Percentiles rank a stretch among this genome's conserved stretches.
phyloP scores from a whole-genome alignment of 208 protist species.

The Crithidia brevicula region DNA sequence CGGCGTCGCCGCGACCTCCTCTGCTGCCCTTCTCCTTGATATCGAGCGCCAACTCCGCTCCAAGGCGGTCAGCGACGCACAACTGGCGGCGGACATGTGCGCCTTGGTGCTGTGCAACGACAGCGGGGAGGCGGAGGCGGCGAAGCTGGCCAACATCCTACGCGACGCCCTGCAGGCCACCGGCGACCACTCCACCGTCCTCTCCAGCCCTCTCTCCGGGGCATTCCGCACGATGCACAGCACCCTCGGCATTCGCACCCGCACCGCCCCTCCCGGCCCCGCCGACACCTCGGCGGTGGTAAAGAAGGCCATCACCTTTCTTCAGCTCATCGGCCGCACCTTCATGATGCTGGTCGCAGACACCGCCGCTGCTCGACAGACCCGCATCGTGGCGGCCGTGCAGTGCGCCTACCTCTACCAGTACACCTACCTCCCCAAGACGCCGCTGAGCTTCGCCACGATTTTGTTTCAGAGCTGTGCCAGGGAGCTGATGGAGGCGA shows the following conservation, averaged over 20 bases:
- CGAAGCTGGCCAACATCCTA: slow-evolving; percentile 47
- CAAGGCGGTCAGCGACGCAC: slow-evolving; percentile 26
- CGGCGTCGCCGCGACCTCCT: background rate
- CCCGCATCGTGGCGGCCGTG: slow-evolving; percentile 65
- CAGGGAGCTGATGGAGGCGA: slow-evolving; percentile 37
- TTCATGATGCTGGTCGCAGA: slow-evolving; percentile 70
- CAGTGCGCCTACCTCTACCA: slow-evolving; percentile 78
- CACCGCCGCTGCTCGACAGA: slow-evolving; percentile 41
- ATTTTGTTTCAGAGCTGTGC: slow-evolving; percentile 37
- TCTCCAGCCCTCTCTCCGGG: slow-evolving; percentile 62
- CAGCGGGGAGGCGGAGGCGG: slow-evolving; percentile 41
- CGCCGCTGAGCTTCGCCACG: slow-evolving; percentile 61
- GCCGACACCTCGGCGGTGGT: slow-evolving; percentile 16
- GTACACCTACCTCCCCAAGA: slow-evolving; percentile 72
- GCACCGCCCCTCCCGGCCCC: slow-evolving; percentile 10
- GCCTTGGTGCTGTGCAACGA: slow-evolving; percentile 42
- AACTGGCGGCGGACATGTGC: slow-evolving; percentile 52
- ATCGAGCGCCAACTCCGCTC: slow-evolving; percentile 29
- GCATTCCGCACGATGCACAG: slow-evolving; percentile 64
- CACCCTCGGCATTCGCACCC: slow-evolving; percentile 49
- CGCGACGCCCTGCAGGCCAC: slow-evolving; percentile 34
- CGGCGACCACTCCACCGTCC: slow-evolving; percentile 45
- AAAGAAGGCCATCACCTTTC: slow-evolving; percentile 36
- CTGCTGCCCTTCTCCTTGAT: slow-evolving; percentile 8
- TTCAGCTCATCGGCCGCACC: slow-evolving; percentile 45